Base-by-base conservation (phyloP, 2,329 filamentous ascomycete species). In the Epichloe gansuensis region DNA sequence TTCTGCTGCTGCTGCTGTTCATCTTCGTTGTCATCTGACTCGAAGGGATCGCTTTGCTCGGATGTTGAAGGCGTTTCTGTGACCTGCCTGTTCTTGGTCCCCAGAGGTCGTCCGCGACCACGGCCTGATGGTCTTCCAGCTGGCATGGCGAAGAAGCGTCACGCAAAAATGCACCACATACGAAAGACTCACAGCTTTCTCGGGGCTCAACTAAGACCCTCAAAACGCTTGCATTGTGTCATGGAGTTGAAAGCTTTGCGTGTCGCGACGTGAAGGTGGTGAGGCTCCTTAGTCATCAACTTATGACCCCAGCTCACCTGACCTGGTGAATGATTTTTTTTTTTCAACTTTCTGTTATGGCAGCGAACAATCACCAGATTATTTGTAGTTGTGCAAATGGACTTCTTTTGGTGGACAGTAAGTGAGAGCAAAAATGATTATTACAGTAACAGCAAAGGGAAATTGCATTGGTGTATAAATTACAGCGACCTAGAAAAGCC, bases 391-490 rank as follows among this genome's bases (percentile, higher is more conserved):
- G 3, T 31, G 31, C 31, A 31, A 3, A 31, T 31, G 31, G 0
- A 31, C 31, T 31, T 31, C 3, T 34, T 11, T 47, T 5, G 36
- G n/a, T 17, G 2, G 38, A 27, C 3, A 23, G 2, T 5, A 21
- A 5, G 35, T 17, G 5, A 23, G 21, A 17, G 21, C 27, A 13
- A 23, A 47, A 41, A 39, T 17, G 6, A 15, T 36, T 43, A 25
- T 34, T 41, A 46, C 11, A 52, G 50, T 51, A 59, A 62, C 61
- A 65, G 59, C 65, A 38, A 69, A 68, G 64, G 70, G 72, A 74
- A 77, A 75, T 76, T 75, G 75, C 74, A 68, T 74, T 73, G 70
- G 70, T 74, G 68, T 77, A 77, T 78, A 79, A 76, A 78, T 78
- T 80, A 80, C 77, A 80, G 72, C 75, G 76, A 74, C 69, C 67